A percentile compares a stretch with the other conserved stretches of the same genome.
phyloP scores from a whole-genome alignment of 2,329 filamentous ascomycete species.

The Aspergillus udagawae region DNA sequence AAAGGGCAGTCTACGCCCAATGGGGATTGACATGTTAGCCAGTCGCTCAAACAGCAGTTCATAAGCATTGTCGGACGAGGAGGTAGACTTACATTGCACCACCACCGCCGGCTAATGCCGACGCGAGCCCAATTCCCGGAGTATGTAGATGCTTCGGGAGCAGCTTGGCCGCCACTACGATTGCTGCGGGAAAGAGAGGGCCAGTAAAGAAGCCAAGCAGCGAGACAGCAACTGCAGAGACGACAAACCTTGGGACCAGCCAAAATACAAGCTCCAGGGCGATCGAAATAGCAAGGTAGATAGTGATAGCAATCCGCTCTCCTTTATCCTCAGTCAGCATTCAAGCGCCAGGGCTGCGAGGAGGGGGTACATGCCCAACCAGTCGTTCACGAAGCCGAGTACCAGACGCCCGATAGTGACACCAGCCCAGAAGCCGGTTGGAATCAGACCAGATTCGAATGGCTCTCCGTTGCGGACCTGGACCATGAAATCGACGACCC shows the following conservation, averaged over 20 bases:
- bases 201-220: slow-evolving; percentile 71
- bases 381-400: slow-evolving; percentile 60
- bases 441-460: slow-evolving; percentile 64
- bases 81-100: slow-evolving; percentile 48
- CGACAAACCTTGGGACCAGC: slow-evolving; percentile 67
- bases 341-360: slow-evolving; percentile 54
- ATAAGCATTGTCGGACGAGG: not conserved
- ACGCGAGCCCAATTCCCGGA: slow-evolving; percentile 66
- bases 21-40: not conserved
- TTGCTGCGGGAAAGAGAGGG: slow-evolving; percentile 66
- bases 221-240: slow-evolving; percentile 44
- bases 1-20: slow-evolving; percentile 49
- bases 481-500: slow-evolving; percentile 79
- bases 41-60: not conserved
- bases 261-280: slow-evolving; percentile 67
- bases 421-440: slow-evolving; percentile 74
- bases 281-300: slow-evolving; percentile 60
- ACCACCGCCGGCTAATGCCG: slow-evolving; percentile 66
- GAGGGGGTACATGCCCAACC: slow-evolving; percentile 52
- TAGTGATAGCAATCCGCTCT: slow-evolving; percentile 57
- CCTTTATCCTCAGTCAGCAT: slow-evolving; percentile 48
- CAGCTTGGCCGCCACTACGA: slow-evolving; percentile 66
- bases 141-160: slow-evolving; percentile 67
- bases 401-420: slow-evolving; percentile 66
- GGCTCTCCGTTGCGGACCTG: slow-evolving; percentile 58